Base-by-base conservation (phyloP, 805 yeast species). In the Blastobotrys terrestris region DNA sequence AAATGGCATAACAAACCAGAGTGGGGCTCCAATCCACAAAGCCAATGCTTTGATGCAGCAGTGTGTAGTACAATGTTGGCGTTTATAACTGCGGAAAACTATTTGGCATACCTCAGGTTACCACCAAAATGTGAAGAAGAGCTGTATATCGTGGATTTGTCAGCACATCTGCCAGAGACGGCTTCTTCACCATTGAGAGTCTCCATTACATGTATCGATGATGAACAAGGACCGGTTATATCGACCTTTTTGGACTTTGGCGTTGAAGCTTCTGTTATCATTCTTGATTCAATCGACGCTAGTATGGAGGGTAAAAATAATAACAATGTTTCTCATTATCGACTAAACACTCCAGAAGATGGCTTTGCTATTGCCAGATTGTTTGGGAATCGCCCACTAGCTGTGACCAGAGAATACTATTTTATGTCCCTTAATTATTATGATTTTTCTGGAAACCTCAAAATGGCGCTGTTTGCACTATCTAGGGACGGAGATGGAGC, bases 391-490 rank as follows among this genome's bases (percentile, higher is more conserved):
- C 35, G 35, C 5, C 35, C 35, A 26, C 11, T 26, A 26, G 11
- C 35, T 26, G 5, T 26, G 5, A 26, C 35, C 35, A 11, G 8
- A 26, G 35, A 41, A 20, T 19, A 41, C 44, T 41, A 15, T 15
- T 39, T 16, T 41, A 50, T 7, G 43, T 44, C 26, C 3, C 49
- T 44, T 49, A 39, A 44, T 39, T 44, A 50, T n/a, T 44, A 44
- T 39, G 26, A 44, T 22, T 44, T 44, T 3, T 42, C 44, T 13
- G 46, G 49, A 14, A 41, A 42, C 19, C 35, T 41, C 39, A 35
- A 42, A 2, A 48, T 44, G 44, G 52, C 44, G 21, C 39, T 50
- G 3, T 18, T 50, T 13, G 49, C 52, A 3, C 43, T 44, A n/a
- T 11, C 39, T n/a, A 39, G 18, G 5, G 16, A 31, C 4, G 35